Conservation (phyloP, 495 filamentous ascomycete species). For the Penicillium soppii region DNA sequence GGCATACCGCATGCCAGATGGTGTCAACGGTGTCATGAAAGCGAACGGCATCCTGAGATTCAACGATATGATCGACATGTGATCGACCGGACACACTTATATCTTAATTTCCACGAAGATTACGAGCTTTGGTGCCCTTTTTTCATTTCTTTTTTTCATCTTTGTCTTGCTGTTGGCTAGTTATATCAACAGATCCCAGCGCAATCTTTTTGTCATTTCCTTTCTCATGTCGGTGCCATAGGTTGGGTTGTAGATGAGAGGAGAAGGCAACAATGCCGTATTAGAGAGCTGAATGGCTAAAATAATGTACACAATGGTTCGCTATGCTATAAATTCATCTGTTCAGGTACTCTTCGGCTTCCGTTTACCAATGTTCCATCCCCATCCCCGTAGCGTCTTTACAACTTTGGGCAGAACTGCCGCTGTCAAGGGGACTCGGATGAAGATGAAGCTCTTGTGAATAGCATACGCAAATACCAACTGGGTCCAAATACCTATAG, state of each 20-base stretch:
- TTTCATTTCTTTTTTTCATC: not conserved
- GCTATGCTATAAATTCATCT: constrained; percentile 29
- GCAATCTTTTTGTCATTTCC: constrained; percentile 1
- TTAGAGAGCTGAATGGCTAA: constrained; percentile 30
- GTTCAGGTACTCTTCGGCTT: constrained; percentile 45
- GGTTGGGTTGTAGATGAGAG: constrained; percentile 25
- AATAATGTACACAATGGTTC: constrained; percentile 40
- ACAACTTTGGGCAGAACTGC: constrained; percentile 91
- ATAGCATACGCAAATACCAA: constrained; percentile 93
- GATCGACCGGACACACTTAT: constrained; percentile 12
- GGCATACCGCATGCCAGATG: constrained; percentile 54
- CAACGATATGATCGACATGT: constrained; percentile 94
- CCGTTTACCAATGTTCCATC: constrained; percentile 69
- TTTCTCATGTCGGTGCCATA: constrained; percentile 13
- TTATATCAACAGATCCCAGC: not conserved
- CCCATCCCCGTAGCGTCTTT: constrained; percentile 79
- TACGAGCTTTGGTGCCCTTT: constrained; percentile 19
- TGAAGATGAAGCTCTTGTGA: constrained; percentile 97
- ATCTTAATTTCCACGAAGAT: constrained; percentile 16
- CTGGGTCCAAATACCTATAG: constrained; percentile 76
- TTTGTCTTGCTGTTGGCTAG: constrained; percentile 8
- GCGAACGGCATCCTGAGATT: constrained; percentile 86
- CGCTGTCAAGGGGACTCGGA: constrained; percentile 85
- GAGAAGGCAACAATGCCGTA: constrained; percentile 22
- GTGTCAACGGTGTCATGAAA: constrained; percentile 84